Evolutionary conservation across 225 moss, liverwort and hornwort genomes (phyloP).

Genomic region (Ulota crispa): DNA sequence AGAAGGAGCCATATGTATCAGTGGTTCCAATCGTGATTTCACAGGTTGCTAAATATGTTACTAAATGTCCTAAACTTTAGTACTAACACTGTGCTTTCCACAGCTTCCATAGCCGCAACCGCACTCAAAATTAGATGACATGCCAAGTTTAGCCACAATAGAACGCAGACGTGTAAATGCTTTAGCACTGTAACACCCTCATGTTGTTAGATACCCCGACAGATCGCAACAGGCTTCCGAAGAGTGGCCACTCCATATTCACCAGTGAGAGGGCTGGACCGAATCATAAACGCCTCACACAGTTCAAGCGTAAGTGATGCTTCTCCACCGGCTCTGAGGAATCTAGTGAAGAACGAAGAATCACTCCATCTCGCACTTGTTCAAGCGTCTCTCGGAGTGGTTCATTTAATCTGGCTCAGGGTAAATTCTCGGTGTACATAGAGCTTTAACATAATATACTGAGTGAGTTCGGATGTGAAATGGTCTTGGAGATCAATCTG

Average conservation of each 20-base stretch:
- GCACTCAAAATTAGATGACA: too few species aligned
- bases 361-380: background rate
- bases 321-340: background rate
- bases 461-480: background rate
- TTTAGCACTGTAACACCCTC: background rate
- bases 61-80: too few species aligned
- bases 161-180: background rate
- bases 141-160: too few species aligned
- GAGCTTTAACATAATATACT: too few species aligned
- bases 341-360: background rate
- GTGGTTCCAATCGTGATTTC: too few species aligned
- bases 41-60: too few species aligned
- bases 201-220: background rate
- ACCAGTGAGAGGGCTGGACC: background rate
- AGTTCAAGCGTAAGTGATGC: background rate
- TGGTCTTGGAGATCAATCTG: background rate
- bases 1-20: background rate
- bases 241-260: background rate
- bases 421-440: too few species aligned
- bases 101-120: too few species aligned
- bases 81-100: too few species aligned
- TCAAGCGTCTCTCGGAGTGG: background rate
- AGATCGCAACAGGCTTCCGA: background rate
- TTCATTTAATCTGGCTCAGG: background rate
- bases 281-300: background rate